phyloP scores from a whole-genome alignment of 1,284 basidiomycete genomes.

The Salmacisia buchloeana region DNA sequence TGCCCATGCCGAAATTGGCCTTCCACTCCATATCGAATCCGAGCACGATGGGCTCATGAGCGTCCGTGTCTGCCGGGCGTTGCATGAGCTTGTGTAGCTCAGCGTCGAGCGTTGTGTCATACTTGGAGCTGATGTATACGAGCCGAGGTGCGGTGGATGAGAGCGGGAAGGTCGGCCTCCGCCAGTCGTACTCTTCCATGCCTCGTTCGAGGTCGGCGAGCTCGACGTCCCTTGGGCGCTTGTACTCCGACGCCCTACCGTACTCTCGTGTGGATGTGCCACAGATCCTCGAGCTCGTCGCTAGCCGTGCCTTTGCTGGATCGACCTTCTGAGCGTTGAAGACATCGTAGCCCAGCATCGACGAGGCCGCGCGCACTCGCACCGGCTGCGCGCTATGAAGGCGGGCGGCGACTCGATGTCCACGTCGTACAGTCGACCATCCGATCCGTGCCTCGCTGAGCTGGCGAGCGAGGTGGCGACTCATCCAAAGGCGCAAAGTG shows the following conservation, averaged over 20 bases:
- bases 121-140: not conserved
- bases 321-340: no score
- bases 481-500: no score
- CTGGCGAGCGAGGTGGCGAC: no score
- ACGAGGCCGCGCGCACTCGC: no score
- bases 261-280: not conserved
- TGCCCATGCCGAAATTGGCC: slow-evolving; percentile 9
- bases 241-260: not conserved
- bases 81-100: not conserved
- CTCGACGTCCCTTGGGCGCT: not conserved
- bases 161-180: not conserved
- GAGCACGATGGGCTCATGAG: slow-evolving; percentile 1
- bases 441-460: no score
- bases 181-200: not conserved
- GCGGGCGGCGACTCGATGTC: no score
- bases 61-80: not conserved
- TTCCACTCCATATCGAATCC: slow-evolving; percentile 41
- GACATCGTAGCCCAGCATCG: no score
- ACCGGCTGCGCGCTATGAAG: no score
- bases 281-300: no score
- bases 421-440: no score
- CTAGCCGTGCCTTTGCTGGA: no score
- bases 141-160: not conserved
- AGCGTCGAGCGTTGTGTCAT: not conserved
- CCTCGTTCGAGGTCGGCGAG: not conserved